These are phyloP conservation scores for Setaria italica DNA, from an alignment of 202 grass and related monocot species.

Conservation along the genomic window DNA sequence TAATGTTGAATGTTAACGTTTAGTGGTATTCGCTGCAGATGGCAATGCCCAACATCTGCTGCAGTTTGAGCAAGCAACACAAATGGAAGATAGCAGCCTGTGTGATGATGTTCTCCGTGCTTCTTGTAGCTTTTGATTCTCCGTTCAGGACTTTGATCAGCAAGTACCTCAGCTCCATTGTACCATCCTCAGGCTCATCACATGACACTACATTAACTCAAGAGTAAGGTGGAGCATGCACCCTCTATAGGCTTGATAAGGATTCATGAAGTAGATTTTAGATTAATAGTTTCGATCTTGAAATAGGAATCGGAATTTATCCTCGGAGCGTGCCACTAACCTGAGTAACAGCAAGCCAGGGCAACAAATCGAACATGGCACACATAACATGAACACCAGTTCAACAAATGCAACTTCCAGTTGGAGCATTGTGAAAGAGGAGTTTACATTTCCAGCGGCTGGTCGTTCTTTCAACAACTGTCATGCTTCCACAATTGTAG, in stretches of 20 bases:
- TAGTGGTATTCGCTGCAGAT: neutral
- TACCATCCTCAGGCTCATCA: slow-evolving; percentile 13
- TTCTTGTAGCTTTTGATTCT: neutral
- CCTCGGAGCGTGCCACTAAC: neutral
- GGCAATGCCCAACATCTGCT: neutral
- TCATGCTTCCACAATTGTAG: slow-evolving; percentile 91
- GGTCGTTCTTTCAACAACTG: slow-evolving; percentile 81
- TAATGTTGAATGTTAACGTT: neutral
- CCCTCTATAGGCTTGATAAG: neutral
- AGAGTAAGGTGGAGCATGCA: neutral
- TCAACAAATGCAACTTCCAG: slow-evolving; percentile 13
- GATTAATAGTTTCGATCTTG: neutral
- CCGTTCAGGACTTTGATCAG: neutral
- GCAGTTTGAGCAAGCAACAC: slow-evolving; percentile 25
- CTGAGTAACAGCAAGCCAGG: slow-evolving; percentile 4
- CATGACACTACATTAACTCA: neutral
- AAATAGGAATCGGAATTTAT: slow-evolving; percentile 3
- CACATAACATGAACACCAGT: slow-evolving; percentile 13
- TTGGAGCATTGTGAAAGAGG: slow-evolving; percentile 81
- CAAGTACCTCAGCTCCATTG: neutral
- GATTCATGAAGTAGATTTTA: neutral
- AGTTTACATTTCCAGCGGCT: slow-evolving; percentile 59
- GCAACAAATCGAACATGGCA: slow-evolving; percentile 30
- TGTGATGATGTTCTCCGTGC: slow-evolving; percentile 13
- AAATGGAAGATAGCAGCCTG: slow-evolving; percentile 26